Evolutionary conservation across 1,284 basidiomycete species (phyloP).

Genomic region (Cyathus pygmaeus): DNA sequence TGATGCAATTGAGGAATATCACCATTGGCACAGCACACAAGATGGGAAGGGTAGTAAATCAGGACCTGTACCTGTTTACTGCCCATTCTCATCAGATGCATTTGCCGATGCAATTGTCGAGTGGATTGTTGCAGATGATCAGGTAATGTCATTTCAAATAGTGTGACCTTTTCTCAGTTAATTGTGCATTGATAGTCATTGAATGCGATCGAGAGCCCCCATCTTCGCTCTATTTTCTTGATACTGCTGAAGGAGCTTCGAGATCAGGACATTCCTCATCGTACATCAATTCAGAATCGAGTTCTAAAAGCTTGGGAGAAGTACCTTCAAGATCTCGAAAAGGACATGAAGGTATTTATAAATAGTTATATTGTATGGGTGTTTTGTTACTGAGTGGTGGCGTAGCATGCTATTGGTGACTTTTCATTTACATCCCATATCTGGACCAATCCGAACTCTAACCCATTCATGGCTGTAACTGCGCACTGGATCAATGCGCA

Average conservation of each 20-base stretch:
- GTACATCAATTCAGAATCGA: slow-evolving; percentile 23
- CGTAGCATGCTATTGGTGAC: slow-evolving; percentile 35
- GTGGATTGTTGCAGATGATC: slow-evolving; percentile 41
- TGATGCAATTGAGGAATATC: neutral
- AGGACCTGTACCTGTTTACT: neutral
- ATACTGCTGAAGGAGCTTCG: slow-evolving; percentile 24
- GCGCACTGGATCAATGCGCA: slow-evolving; percentile 37
- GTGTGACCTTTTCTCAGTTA: neutral
- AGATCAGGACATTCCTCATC: slow-evolving; percentile 35
- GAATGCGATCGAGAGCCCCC: slow-evolving; percentile 25
- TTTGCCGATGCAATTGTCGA: slow-evolving; percentile 33
- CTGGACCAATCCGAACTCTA: slow-evolving; percentile 40
- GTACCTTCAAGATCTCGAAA: slow-evolving; percentile 15
- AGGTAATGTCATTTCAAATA: slow-evolving; percentile 21
- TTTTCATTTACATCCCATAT: slow-evolving; percentile 44
- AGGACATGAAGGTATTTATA: slow-evolving; percentile 15
- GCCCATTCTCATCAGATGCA: slow-evolving; percentile 18
- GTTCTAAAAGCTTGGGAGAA: slow-evolving; percentile 25
- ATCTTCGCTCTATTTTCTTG: slow-evolving; percentile 23
- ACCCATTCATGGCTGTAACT: slow-evolving; percentile 45
- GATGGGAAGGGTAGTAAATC: neutral
- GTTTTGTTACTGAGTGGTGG: neutral
- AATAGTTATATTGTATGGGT: neutral
- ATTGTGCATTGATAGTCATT: slow-evolving; percentile 24
- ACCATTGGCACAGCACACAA: neutral